A percentile compares a stretch with the other conserved stretches of the same genome.
Evolutionary conservation across 768 basidiomycete genomes (phyloP).

Genomic region (Lactifluus subvellereus): DNA sequence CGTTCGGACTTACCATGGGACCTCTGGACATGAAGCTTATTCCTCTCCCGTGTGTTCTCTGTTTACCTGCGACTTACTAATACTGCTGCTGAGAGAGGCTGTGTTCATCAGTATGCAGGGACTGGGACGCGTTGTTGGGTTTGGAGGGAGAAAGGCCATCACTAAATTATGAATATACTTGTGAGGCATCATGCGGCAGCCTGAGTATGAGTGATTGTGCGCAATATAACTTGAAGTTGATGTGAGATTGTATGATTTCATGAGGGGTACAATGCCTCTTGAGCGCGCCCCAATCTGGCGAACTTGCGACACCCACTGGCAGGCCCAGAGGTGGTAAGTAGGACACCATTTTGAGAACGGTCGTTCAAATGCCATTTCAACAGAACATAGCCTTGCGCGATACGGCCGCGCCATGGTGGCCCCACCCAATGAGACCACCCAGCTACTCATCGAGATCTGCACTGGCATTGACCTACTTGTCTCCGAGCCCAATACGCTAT

Average conservation of each 20-base stretch:
- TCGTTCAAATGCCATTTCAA: slow-evolving; percentile 33
- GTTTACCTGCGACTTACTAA: background rate
- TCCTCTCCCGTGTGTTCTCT: background rate
- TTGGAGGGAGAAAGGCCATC: no score
- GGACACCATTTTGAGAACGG: background rate
- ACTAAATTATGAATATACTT: no score
- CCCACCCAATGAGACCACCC: slow-evolving; percentile 83
- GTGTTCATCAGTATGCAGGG: background rate
- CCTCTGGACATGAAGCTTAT: background rate
- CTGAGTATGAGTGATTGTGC: no score
- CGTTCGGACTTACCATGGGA: background rate
- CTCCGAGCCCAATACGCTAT: slow-evolving; percentile 34
- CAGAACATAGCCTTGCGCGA: slow-evolving; percentile 77
- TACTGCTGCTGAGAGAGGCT: background rate
- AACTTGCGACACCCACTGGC: slow-evolving; percentile 80
- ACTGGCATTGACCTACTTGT: slow-evolving; percentile 52
- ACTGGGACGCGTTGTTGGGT: no score
- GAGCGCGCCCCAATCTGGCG: slow-evolving; percentile 31
- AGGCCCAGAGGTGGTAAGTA: slow-evolving; percentile 70
- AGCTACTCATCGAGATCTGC: slow-evolving; percentile 87
- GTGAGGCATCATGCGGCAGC: no score
- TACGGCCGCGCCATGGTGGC: slow-evolving; percentile 86
- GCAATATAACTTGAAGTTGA: no score
- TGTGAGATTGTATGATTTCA: no score
- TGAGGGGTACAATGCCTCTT: no score